Conservation (phyloP, 2,329 filamentous ascomycete species). For the Alternaria tenuissima region DNA sequence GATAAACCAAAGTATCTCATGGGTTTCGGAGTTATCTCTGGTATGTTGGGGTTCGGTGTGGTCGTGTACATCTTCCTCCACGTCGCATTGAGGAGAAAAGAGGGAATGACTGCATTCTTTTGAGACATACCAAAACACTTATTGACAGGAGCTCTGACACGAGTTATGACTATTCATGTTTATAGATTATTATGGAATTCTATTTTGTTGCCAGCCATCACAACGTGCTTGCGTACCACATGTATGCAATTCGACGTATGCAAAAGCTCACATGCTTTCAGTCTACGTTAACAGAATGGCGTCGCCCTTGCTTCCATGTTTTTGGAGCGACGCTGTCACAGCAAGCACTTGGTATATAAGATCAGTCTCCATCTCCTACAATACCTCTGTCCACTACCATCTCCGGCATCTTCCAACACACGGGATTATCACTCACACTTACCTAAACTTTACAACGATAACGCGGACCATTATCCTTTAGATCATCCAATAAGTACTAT, state of each 20-base stretch:
- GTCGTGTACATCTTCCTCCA: slow-evolving; percentile 42
- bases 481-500: not conserved
- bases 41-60: slow-evolving; percentile 44
- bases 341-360: not conserved
- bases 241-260: not conserved
- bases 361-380: not conserved
- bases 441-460: too few relatives aligned
- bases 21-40: slow-evolving; percentile 37
- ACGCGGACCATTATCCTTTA: too few relatives aligned
- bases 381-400: not conserved
- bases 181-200: not conserved
- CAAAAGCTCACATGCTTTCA: not conserved
- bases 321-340: not conserved
- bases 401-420: not conserved
- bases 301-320: not conserved
- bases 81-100: slow-evolving; percentile 35
- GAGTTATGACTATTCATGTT: not conserved
- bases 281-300: too few relatives aligned
- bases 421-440: not conserved
- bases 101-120: slow-evolving; percentile 22
- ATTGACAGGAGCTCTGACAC: not conserved
- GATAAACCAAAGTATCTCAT: slow-evolving; percentile 58
- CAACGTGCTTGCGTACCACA: not conserved
- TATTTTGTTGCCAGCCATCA: not conserved
- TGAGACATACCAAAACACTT: not conserved